Evolutionary conservation across 2,329 filamentous ascomycete genomes (phyloP).

Genomic region (Arthrobotrys iridis): DNA sequence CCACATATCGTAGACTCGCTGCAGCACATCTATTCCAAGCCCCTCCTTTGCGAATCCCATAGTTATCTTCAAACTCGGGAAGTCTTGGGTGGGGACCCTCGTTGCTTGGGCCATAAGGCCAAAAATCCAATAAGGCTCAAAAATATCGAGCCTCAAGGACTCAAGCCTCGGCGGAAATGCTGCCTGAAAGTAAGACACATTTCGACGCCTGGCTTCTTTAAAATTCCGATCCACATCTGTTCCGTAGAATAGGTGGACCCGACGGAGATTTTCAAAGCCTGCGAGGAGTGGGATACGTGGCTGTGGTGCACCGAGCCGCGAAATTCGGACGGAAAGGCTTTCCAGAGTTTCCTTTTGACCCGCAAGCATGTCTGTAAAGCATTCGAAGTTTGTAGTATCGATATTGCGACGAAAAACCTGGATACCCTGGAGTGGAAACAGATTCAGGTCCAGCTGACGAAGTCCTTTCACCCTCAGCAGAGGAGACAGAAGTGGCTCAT

Average conservation of each 20-base stretch:
- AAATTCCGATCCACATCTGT: background rate
- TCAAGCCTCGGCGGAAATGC: conserved; percentile 19
- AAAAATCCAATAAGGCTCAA: background rate
- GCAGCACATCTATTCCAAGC: background rate
- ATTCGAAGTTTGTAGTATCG: background rate
- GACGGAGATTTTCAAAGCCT: conserved; percentile 4
- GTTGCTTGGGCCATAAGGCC: background rate
- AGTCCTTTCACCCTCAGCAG: background rate
- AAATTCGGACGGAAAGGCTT: background rate
- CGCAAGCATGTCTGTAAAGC: background rate
- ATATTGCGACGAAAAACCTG: background rate
- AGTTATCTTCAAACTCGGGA: conserved; percentile 20
- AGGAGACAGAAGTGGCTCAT: background rate
- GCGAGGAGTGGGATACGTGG: background rate
- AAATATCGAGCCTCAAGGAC: conserved; percentile 20
- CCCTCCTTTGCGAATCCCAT: background rate
- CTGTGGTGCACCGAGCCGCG: background rate
- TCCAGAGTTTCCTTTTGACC: background rate
- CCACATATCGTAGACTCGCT: background rate
- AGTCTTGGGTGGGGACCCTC: background rate
- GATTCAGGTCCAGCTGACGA: background rate
- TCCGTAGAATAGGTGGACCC: conserved; percentile 15
- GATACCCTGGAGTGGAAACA: conserved; percentile 3
- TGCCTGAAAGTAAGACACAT: background rate
- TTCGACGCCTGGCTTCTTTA: too few species aligned